Percentiles rank a stretch among this genome's conserved stretches.
These are phyloP conservation scores for Flammula alnicola DNA, from an alignment of 1,284 basidiomycete genomes.

Conservation along the genomic window DNA sequence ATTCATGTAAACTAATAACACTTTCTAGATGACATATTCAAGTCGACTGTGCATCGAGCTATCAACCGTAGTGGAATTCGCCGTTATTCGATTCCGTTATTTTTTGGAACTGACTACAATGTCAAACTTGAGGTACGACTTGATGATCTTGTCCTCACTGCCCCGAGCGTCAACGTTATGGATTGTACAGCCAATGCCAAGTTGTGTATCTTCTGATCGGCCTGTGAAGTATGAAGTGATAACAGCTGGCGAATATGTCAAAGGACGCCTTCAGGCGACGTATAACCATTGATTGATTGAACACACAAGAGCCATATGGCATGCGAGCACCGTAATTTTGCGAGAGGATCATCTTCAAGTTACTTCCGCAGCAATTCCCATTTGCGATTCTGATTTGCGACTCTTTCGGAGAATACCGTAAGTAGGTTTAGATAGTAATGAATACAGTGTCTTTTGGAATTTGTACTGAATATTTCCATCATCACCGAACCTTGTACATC, in stretches of 20 bases:
- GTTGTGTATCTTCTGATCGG: slow-evolving; percentile 64
- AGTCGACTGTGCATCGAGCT: slow-evolving; percentile 77
- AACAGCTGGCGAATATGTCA: slow-evolving; percentile 71
- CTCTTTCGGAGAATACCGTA: no score
- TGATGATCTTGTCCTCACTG: not conserved
- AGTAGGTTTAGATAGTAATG: no score
- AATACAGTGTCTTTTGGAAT: no score
- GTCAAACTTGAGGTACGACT: slow-evolving; percentile 58
- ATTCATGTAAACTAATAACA: no score
- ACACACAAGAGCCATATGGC: no score
- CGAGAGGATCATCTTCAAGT: no score
- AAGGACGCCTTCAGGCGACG: slow-evolving; percentile 58
- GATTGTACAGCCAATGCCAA: slow-evolving; percentile 59
- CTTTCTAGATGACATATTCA: slow-evolving; percentile 72
- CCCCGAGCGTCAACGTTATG: not conserved
- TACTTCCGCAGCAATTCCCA: no score
- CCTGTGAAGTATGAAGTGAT: slow-evolving; percentile 69
- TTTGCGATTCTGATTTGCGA: no score
- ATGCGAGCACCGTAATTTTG: no score
- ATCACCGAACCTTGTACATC: slow-evolving; percentile 75
- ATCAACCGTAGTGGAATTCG: slow-evolving; percentile 64
- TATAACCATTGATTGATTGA: slow-evolving; percentile 39
- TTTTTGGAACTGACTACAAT: slow-evolving; percentile 71
- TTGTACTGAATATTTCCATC: no score
- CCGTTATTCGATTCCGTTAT: slow-evolving; percentile 73